Evolutionary conservation across 2,329 filamentous ascomycete species (phyloP).

Genomic region (Alternaria arborescens): DNA sequence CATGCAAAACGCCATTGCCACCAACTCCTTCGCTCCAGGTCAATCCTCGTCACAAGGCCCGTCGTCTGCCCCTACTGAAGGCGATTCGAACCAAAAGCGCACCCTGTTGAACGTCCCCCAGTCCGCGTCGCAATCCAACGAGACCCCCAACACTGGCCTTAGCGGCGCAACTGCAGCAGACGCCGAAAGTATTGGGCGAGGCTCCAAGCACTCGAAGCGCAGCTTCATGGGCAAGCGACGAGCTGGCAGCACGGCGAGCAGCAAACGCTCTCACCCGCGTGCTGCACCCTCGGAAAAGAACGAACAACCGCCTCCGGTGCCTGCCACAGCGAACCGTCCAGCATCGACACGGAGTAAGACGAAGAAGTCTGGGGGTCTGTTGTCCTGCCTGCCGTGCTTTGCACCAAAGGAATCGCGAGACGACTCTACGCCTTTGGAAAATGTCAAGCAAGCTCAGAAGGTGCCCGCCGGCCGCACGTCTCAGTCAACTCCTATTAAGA

Average conservation of each 20-base stretch:
- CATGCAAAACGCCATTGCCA: constrained; percentile 11
- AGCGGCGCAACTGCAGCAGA: constrained; percentile 57
- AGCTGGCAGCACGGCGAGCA: constrained; percentile 57
- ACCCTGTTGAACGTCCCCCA: constrained; percentile 50
- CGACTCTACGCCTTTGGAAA: constrained; percentile 57
- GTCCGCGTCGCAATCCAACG: constrained; percentile 41
- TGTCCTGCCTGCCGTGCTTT: constrained; percentile 72
- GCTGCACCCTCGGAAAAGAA: constrained; percentile 53
- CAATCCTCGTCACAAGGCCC: constrained; percentile 38
- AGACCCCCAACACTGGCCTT: constrained; percentile 51
- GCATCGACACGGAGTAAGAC: constrained; percentile 50
- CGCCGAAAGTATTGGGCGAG: constrained; percentile 55
- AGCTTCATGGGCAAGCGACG: constrained; percentile 57
- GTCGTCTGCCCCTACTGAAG: constrained; percentile 31
- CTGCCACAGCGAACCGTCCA: constrained; percentile 40
- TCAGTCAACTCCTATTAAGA: constrained; percentile 60
- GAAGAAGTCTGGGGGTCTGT: constrained; percentile 52
- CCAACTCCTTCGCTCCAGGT: constrained; percentile 28
- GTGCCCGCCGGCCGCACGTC: constrained; percentile 52
- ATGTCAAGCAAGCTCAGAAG: constrained; percentile 53
- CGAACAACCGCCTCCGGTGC: constrained; percentile 43
- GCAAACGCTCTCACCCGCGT: constrained; percentile 54
- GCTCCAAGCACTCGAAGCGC: constrained; percentile 55
- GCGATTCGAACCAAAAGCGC: constrained; percentile 47
- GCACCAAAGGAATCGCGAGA: constrained; percentile 67